Conservation (phyloP, 768 basidiomycete species). For the Tremella fuciformis region DNA sequence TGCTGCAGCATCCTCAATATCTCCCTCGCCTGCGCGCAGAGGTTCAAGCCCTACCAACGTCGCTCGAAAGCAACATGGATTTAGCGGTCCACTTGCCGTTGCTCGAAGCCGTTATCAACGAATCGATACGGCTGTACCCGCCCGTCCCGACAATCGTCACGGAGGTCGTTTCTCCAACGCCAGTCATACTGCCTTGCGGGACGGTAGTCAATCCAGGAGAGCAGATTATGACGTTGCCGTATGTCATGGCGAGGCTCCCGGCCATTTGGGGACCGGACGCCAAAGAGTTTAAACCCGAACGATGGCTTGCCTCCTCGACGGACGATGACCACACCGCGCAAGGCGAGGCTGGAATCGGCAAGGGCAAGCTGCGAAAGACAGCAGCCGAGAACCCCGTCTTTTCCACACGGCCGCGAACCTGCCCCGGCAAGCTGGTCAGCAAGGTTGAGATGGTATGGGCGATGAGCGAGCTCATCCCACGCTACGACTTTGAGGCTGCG, state of each 20-base stretch:
- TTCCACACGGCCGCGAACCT: conserved; percentile 38
- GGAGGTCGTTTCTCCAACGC: conserved; percentile 14
- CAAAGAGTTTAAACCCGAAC: conserved; percentile 23
- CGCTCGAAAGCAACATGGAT: not conserved
- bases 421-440: conserved; percentile 34
- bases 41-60: conserved; percentile 1
- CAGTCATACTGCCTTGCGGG: conserved; percentile 25
- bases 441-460: conserved; percentile 27
- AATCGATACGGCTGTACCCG: conserved; percentile 35
- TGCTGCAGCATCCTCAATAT: conserved; percentile 21
- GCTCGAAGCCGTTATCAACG: conserved; percentile 29
- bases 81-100: conserved; percentile 13
- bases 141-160: conserved; percentile 29
- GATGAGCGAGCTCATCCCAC: conserved; percentile 20
- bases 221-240: conserved; percentile 28
- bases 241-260: conserved; percentile 27
- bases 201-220: conserved; percentile 21
- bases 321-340: no score
- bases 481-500: conserved; percentile 23
- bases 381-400: conserved; percentile 38
- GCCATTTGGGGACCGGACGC: conserved; percentile 30
- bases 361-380: conserved; percentile 13
- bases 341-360: no score
- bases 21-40: conserved; percentile 11
- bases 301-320: conserved; percentile 17